phyloP scores from a whole-genome alignment of 2,329 filamentous ascomycete genomes.

The Pseudogymnoascus destructans region DNA sequence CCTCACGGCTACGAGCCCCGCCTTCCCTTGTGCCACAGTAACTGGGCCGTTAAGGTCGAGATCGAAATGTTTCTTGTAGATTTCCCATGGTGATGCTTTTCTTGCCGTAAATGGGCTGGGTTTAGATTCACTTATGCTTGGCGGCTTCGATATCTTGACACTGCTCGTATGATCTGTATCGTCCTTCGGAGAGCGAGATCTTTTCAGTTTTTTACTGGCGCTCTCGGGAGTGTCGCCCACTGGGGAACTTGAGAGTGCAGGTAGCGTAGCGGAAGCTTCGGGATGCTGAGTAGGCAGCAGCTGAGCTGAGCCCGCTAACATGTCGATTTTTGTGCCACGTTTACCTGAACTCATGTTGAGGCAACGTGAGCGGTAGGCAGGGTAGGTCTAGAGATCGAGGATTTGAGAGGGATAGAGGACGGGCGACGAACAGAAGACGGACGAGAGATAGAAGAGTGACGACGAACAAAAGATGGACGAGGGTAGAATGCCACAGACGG shows the following conservation, averaged over 20 bases:
- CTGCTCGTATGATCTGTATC: background rate
- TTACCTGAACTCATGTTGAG: background rate
- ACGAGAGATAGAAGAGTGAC: no score
- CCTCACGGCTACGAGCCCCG: conserved; percentile 16
- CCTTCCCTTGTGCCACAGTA: conserved; percentile 14
- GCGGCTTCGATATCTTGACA: background rate
- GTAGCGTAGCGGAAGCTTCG: no score
- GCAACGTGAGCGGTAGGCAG: no score
- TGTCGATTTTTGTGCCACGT: background rate
- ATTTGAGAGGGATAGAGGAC: background rate
- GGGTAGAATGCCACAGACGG: background rate
- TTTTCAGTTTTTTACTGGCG: background rate
- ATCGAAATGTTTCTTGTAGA: conserved; percentile 14
- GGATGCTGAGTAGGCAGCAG: no score
- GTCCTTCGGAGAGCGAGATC: background rate
- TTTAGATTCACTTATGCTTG: background rate
- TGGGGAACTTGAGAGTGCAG: background rate
- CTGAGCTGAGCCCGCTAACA: no score
- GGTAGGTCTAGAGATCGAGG: no score
- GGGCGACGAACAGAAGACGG: background rate
- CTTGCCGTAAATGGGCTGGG: no score
- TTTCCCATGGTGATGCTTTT: conserved; percentile 11
- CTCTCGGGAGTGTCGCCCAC: background rate
- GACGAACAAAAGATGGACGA: no score
- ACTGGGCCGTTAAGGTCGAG: conserved; percentile 12